Conservation (phyloP, 805 yeast species). For the Lipomyces kockii region DNA sequence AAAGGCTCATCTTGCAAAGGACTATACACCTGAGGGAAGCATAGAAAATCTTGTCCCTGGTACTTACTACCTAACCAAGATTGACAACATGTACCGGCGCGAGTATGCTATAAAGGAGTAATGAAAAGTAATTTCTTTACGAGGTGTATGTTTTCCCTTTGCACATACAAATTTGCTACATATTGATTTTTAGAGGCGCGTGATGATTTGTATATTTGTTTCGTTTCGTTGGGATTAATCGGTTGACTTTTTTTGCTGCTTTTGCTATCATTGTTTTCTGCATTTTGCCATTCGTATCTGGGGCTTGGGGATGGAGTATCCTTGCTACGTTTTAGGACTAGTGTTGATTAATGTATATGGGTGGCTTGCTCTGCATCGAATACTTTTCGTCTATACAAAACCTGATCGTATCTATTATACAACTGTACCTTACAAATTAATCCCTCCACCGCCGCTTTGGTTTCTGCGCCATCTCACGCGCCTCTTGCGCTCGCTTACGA, state of each 20-base stretch:
- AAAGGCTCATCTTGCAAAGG: constrained; percentile 80
- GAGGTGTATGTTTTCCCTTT: neutral
- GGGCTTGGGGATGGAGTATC: neutral
- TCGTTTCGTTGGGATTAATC: neutral
- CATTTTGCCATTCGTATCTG: neutral
- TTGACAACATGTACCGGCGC: constrained; percentile 91
- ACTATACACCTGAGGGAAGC: constrained; percentile 77
- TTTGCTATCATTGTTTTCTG: neutral
- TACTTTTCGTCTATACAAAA: constrained; percentile 1
- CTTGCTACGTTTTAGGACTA: neutral
- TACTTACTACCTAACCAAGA: constrained; percentile 77
- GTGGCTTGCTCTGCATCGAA: neutral
- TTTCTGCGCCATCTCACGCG: constrained; percentile 1
- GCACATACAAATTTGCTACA: neutral
- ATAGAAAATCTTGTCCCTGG: constrained; percentile 73
- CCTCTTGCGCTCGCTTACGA: constrained; percentile 23
- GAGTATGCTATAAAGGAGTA: constrained; percentile 70
- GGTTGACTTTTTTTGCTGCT: neutral
- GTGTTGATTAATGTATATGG: neutral
- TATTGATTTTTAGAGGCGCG: neutral
- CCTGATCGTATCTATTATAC: neutral
- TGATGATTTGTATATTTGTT: neutral
- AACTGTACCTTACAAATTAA: neutral
- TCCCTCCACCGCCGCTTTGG: constrained; percentile 22
- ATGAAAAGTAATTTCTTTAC: constrained; percentile 18